These are phyloP conservation scores for Aspergillus hortae DNA, from an alignment of 2,329 filamentous ascomycete species.

Conservation along the genomic window DNA sequence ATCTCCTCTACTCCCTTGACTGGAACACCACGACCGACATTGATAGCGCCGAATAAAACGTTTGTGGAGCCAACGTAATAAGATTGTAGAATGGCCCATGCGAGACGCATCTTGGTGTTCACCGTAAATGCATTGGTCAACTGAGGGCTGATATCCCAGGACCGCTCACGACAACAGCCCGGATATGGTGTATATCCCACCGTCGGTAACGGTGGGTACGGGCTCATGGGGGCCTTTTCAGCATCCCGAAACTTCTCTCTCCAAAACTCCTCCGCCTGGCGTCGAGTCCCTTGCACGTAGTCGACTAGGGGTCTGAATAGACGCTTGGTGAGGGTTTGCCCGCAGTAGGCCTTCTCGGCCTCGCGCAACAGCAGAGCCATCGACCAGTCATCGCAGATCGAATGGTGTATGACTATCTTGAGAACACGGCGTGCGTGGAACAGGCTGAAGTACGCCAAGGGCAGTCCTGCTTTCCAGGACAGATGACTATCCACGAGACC, in stretches of 20 bases:
- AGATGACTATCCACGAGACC: too few species aligned
- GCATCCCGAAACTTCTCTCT: neutral
- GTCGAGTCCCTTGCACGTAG: conserved; percentile 3
- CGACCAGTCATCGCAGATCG: conserved; percentile 19
- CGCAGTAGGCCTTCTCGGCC: conserved; percentile 9
- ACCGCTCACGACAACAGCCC: neutral
- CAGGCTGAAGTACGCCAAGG: conserved; percentile 7
- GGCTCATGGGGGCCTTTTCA: neutral
- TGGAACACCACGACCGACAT: conserved; percentile 8
- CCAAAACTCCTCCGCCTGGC: conserved; percentile 4
- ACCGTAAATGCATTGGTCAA: neutral
- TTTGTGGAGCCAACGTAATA: conserved; percentile 9
- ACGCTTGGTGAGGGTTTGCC: conserved; percentile 2
- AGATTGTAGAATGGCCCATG: conserved; percentile 13
- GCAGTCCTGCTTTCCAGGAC: conserved; percentile 5
- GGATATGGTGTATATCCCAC: conserved; percentile 7
- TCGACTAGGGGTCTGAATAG: conserved; percentile 16
- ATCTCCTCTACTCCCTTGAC: conserved; percentile 8
- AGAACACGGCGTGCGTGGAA: neutral
- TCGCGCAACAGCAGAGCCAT: conserved; percentile 14
- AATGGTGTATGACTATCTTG: conserved; percentile 12
- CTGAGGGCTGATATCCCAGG: neutral
- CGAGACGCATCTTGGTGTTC: conserved; percentile 10
- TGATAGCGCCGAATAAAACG: conserved; percentile 12
- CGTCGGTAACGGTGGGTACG: conserved; percentile 2